Evolutionary conservation across 2,329 filamentous ascomycete species (phyloP).

Genomic region (Sporothrix variecibatus): DNA sequence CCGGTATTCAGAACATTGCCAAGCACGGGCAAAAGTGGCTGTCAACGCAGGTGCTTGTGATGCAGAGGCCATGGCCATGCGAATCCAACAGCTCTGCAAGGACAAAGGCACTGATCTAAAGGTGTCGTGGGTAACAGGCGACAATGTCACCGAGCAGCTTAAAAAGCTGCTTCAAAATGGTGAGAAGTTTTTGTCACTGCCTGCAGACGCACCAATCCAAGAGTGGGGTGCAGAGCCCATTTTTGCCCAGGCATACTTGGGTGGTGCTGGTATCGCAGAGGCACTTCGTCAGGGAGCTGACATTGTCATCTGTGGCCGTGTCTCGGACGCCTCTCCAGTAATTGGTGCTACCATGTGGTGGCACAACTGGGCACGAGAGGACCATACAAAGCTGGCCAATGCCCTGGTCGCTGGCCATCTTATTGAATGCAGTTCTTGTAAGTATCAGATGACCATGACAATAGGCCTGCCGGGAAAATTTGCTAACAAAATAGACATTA

Average conservation of each 20-base stretch:
- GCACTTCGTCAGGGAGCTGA: slow-evolving; percentile 40
- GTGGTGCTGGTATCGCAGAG: slow-evolving; percentile 43
- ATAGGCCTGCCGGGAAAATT: neutral
- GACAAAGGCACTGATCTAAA: neutral
- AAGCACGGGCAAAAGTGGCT: slow-evolving; percentile 15
- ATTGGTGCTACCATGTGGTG: slow-evolving; percentile 53
- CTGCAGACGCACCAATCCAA: neutral
- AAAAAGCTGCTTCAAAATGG: slow-evolving; percentile 4
- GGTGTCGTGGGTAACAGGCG: slow-evolving; percentile 10
- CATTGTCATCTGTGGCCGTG: slow-evolving; percentile 44
- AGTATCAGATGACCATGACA: neutral
- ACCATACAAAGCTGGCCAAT: slow-evolving; percentile 48
- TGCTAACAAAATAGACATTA: slow-evolving; percentile 43
- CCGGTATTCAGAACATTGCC: neutral
- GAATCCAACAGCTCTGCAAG: slow-evolving; percentile 10
- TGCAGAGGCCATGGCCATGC: slow-evolving; percentile 4
- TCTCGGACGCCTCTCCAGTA: slow-evolving; percentile 45
- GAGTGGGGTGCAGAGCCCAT: slow-evolving; percentile 30
- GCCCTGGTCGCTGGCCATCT: slow-evolving; percentile 47
- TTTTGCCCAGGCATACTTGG: slow-evolving; percentile 44
- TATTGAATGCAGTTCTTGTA: slow-evolving; percentile 41
- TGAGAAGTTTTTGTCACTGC: slow-evolving; percentile 9
- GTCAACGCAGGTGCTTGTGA: slow-evolving; percentile 15
- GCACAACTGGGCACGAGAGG: slow-evolving; percentile 47
- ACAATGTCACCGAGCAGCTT: slow-evolving; percentile 10